Base-by-base conservation (phyloP, 768 basidiomycete genomes). In the Lentinula sp. region DNA sequence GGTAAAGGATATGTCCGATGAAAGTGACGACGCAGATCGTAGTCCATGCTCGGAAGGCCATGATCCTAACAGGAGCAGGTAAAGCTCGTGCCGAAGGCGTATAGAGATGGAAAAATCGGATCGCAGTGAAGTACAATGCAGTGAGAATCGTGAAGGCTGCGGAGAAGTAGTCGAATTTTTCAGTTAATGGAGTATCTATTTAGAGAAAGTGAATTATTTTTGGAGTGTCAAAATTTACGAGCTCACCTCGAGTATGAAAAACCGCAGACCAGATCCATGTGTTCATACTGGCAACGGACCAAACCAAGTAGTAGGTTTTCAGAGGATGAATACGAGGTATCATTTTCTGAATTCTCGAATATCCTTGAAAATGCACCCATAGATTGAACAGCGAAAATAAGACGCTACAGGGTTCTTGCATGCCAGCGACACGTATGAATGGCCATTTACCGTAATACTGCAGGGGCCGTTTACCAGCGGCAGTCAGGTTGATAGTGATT, bases 391-490 rank as follows among this genome's bases (percentile, higher is more conserved):
- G 67, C 13, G 92, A 95, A 75, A 98, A 97, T 39, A 84, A 72
- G 60, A 97, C 95, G 2, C 92, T 91, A 9, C 94, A 89, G 5
- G 96, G 95, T 72, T 99, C 96, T 69, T 98, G 96, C 73, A 93
- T 88, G 34, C 95, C 93, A 18, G 78, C 75, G 21, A 90, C 75
- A 35, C 95, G 82, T 84, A 87, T 89, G 71, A 99, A 98, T 0
- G 96, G 93, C 96, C 96, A 98, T 77, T 98, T 98, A 15, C 96
- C 97, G 67, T 93, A 84, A 72, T 91, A 95, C 65, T 97, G 95
- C 48, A 91, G 82, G 1, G 91, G 73, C 2, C 60, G 66, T 43
- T 68, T 66, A 1, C 83, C 82, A 6, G 61, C 65, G 34, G 65
- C 54, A 16, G 81, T 64, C 37, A 84, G 83, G 5, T 73, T 68